phyloP scores from a whole-genome alignment of 257 asterid genomes.

The Nicotiana paniculata region DNA sequence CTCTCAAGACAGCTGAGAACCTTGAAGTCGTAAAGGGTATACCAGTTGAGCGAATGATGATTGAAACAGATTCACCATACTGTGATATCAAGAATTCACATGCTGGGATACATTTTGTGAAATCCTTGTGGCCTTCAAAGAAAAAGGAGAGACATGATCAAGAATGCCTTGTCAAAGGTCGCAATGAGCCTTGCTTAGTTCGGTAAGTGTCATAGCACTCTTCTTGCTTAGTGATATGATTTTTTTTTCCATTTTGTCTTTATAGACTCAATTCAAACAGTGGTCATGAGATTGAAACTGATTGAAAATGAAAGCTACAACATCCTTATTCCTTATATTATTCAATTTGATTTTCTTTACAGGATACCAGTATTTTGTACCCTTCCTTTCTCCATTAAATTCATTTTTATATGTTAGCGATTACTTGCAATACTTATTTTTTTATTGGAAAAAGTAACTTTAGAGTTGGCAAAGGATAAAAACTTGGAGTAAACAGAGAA shows the following conservation, averaged over 20 bases:
- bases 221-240: slow-evolving; percentile 5
- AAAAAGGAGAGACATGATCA: slow-evolving; percentile 82
- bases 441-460: not conserved
- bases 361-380: not conserved
- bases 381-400: not conserved
- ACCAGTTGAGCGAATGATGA: slow-evolving; percentile 77
- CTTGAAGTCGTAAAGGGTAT: slow-evolving; percentile 83
- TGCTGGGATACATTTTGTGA: slow-evolving; percentile 69
- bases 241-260: not conserved
- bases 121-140: slow-evolving; percentile 82
- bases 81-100: slow-evolving; percentile 89
- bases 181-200: slow-evolving; percentile 92
- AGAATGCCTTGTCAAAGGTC: slow-evolving; percentile 80
- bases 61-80: slow-evolving; percentile 95
- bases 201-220: slow-evolving; percentile 42
- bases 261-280: not conserved
- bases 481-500: not conserved
- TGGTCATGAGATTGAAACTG: not conserved
- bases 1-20: slow-evolving; percentile 74
- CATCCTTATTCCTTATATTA: not conserved
- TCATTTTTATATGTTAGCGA: not conserved
- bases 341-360: not conserved
- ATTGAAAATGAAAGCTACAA: not conserved
- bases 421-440: not conserved
- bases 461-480: not conserved